Evolutionary conservation across 1,139 yeast species (phyloP).

Genomic region (Candida sp.): DNA sequence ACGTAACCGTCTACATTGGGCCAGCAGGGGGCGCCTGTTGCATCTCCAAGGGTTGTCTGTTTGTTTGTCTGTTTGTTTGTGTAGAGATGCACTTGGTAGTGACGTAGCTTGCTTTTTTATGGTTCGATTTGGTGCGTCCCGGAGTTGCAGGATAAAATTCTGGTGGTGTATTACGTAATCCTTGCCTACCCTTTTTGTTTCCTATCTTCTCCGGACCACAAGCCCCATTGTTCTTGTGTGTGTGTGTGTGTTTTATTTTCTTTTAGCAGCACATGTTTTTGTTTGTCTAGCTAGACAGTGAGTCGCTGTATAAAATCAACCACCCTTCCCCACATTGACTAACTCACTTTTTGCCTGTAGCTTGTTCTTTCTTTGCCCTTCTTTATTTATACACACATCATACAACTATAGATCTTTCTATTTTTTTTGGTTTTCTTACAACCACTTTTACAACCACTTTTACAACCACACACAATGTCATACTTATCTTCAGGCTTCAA

Average conservation of each 20-base stretch:
- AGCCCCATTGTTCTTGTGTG: not conserved
- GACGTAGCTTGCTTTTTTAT: not conserved
- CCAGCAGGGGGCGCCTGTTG: no score
- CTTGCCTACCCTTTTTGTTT: not conserved
- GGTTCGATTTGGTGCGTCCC: not conserved
- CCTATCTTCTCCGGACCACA: constrained; percentile 4
- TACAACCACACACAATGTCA: constrained; percentile 11
- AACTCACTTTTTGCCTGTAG: not conserved
- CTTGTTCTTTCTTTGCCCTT: no score
- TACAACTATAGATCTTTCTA: not conserved
- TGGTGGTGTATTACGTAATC: not conserved
- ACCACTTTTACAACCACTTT: not conserved
- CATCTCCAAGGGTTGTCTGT: no score
- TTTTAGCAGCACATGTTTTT: constrained; percentile 3
- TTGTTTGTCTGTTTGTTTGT: no score
- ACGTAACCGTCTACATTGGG: no score
- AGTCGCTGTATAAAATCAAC: no score
- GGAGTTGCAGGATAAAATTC: no score
- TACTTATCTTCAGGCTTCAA: constrained; percentile 16
- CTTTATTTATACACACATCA: not conserved
- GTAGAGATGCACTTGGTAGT: no score
- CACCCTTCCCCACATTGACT: not conserved
- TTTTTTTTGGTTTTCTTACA: not conserved
- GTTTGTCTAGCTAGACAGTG: no score
- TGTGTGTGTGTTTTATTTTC: not conserved